A percentile compares a stretch with the other conserved stretches of the same genome.
Evolutionary conservation across 2,329 filamentous ascomycete species (phyloP).

Genomic region (Colletotrichum incanum): DNA sequence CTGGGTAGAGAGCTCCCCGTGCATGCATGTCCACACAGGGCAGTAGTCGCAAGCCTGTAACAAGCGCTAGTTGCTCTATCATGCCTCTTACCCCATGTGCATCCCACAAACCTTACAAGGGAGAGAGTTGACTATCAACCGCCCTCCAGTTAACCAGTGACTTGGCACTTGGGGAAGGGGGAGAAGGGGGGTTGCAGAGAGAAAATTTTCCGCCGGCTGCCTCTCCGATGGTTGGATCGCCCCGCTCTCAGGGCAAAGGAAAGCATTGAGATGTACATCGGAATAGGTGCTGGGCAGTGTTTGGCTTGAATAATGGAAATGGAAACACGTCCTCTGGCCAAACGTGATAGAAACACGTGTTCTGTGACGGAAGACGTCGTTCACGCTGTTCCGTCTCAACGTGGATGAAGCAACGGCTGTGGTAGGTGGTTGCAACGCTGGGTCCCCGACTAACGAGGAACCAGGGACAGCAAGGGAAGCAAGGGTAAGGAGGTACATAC

Average conservation of each 20-base stretch:
- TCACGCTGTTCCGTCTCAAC: slow-evolving; percentile 32
- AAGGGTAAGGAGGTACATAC: background rate
- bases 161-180: background rate
- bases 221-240: slow-evolving; percentile 24
- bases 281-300: background rate
- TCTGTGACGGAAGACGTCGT: slow-evolving; percentile 14
- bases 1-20: background rate
- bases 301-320: slow-evolving; percentile 1
- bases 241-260: background rate
- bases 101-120: background rate
- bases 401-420: slow-evolving; percentile 28
- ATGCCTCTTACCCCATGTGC: slow-evolving; percentile 4
- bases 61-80: slow-evolving; percentile 15
- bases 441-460: background rate
- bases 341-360: slow-evolving; percentile 35
- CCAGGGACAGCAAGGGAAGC: background rate
- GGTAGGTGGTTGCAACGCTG: slow-evolving; percentile 25
- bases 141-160: background rate
- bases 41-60: background rate
- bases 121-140: background rate
- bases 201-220: slow-evolving; percentile 36
- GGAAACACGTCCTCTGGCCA: slow-evolving; percentile 15
- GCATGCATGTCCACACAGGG: background rate
- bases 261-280: slow-evolving; percentile 12
- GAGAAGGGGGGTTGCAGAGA: slow-evolving; percentile 21